Base-by-base conservation (phyloP, 495 filamentous ascomycete genomes). In the Penicillium coprophilum region DNA sequence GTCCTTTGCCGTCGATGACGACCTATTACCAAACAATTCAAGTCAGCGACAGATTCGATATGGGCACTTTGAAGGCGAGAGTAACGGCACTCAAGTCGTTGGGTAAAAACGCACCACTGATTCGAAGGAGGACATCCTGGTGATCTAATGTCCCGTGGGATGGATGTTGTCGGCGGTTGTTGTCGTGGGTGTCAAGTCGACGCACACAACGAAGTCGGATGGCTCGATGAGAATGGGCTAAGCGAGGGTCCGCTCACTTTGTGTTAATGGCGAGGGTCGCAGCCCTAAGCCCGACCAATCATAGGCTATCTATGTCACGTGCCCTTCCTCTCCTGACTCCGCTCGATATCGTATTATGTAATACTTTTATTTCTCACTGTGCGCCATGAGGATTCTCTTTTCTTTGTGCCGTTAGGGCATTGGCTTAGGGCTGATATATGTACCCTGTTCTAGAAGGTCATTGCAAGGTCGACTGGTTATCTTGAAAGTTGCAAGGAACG, bases 1-100 rank as follows among this genome's bases (percentile, higher is more conserved):
- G 94, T 81, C 95, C 94, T 85, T 98, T 98, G 89, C 92, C 94
- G 88, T 98, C 94, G 73, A 97, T 94, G 78, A 94, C 85, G 82
- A 96, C 84, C 92, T 96, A 70, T 61, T 75, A 64, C 40, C 59
- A 55, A 59, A 36, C 47, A 48, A 64, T 54, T 63, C 56, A 56
- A 62, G 72, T 75, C 60, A 76, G 70, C 66, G 50, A 60, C 55
- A 55, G 43, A 47, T 47, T 47, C 46, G 24, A 40, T 36, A 30
- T 55, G 48, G 44, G 52, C 59, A 53, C 55, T 58, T 59, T 53
- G 56, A 44, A 49, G 41, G 34, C 48, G 30, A 31, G 52, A 43
- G 38, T 38, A 36, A 50, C 40, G 56, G 46, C 28, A 47, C 27
- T 47, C 46, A 39, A 41, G 41, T 44, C 46, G 53, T 47, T 49